Conservation (phyloP, 192 early-diverging fungal species). For the Podochytrium sp. region DNA sequence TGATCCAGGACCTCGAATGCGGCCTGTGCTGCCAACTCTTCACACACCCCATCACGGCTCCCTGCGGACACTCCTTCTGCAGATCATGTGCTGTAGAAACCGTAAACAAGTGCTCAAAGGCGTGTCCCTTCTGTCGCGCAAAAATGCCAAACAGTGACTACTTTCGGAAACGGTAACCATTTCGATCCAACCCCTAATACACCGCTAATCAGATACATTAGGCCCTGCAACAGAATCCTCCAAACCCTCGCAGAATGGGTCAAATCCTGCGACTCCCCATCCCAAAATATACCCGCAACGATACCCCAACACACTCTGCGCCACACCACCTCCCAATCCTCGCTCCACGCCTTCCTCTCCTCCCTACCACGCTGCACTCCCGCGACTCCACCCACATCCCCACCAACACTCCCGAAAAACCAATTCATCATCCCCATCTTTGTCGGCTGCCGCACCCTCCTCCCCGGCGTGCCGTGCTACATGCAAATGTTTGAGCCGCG, state of each 20-base stretch:
- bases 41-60: constrained; percentile 61
- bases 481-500: constrained; percentile 70
- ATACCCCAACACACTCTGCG: neutral
- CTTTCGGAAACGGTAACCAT: neutral
- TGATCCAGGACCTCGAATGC: constrained; percentile 58
- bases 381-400: neutral
- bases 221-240: neutral
- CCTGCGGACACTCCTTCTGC: constrained; percentile 72
- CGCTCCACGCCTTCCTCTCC: neutral
- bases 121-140: constrained; percentile 29
- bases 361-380: neutral
- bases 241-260: neutral
- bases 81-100: constrained; percentile 47
- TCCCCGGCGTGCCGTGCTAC: constrained; percentile 61
- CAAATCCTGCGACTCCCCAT: neutral
- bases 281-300: neutral
- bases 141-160: constrained; percentile 3
- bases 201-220: neutral
- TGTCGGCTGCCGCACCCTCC: constrained; percentile 53
- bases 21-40: constrained; percentile 60
- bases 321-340: neutral
- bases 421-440: constrained; percentile 60
- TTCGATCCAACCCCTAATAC: neutral
- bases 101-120: neutral
- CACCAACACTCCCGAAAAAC: constrained; percentile 34